Percentiles rank a stretch among this genome's conserved stretches.
These are phyloP conservation scores for Fusarium virguliforme DNA, from an alignment of 2,329 filamentous ascomycete genomes.

Conservation along the genomic window DNA sequence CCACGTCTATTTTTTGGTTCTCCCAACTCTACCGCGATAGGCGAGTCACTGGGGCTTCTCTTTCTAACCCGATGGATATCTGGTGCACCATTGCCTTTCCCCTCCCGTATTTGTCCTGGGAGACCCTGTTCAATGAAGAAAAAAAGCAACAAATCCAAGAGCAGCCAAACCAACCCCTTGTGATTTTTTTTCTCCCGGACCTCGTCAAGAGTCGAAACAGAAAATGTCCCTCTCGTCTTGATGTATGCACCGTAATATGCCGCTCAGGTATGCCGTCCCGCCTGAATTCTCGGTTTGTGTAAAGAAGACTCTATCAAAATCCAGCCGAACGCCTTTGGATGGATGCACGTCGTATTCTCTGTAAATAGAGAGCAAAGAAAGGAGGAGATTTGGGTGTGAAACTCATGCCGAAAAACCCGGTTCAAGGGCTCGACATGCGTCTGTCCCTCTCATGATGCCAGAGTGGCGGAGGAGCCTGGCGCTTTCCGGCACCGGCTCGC, in stretches of 20 bases:
- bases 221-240: conserved; percentile 33
- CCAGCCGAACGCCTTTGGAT: conserved; percentile 54
- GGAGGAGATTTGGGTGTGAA: conserved; percentile 28
- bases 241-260: conserved; percentile 47
- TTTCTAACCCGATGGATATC: conserved; percentile 36
- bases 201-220: conserved; percentile 30
- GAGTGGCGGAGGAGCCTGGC: conserved; percentile 13
- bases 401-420: conserved; percentile 12
- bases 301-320: conserved; percentile 53
- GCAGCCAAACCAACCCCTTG: conserved; percentile 26
- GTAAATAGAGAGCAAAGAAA: conserved; percentile 40
- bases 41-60: conserved; percentile 39
- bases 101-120: conserved; percentile 21
- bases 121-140: conserved; percentile 22
- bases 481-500: neutral
- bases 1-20: conserved; percentile 40
- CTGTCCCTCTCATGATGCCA: conserved; percentile 35
- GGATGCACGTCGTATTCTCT: conserved; percentile 47
- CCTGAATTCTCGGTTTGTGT: conserved; percentile 47
- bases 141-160: conserved; percentile 38
- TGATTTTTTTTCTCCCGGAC: conserved; percentile 33
- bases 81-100: conserved; percentile 34
- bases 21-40: conserved; percentile 33
- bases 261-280: conserved; percentile 40
- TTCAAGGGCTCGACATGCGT: conserved; percentile 15